phyloP scores from a whole-genome alignment of 176 grass and related monocot genomes.

The Lolium rigidum region DNA sequence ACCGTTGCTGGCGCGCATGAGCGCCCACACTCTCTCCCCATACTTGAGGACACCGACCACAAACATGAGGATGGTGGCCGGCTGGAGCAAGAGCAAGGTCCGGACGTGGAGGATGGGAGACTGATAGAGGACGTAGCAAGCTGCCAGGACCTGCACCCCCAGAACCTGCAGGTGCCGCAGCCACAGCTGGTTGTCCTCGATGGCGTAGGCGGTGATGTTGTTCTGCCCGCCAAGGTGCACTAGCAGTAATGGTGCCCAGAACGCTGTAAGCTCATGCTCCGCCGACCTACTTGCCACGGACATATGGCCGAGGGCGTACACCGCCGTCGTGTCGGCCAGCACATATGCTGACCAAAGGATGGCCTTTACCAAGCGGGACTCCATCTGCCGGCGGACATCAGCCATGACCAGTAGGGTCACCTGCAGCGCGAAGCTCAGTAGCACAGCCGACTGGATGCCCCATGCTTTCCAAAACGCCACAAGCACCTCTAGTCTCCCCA shows the following conservation, averaged over 20 bases:
- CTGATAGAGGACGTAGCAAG: neutral
- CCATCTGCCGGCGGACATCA: neutral
- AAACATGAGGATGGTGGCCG: neutral
- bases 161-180: neutral
- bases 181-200: neutral
- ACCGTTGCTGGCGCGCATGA: neutral
- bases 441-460: neutral
- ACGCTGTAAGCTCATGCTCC: neutral
- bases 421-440: neutral
- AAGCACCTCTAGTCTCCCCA: neutral
- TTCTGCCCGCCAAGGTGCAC: neutral
- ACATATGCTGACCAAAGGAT: neutral
- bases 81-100: rapidly evolving
- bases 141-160: neutral
- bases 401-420: neutral
- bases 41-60: neutral
- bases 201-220: neutral
- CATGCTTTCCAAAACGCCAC: neutral
- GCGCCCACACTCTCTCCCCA: neutral
- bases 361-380: neutral
- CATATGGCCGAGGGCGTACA: neutral
- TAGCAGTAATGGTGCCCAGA: neutral
- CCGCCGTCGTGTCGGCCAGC: neutral
- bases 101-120: neutral
- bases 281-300: neutral